These are phyloP conservation scores for Naematelia aurantialba DNA, from an alignment of 768 basidiomycete genomes.

Conservation along the genomic window DNA sequence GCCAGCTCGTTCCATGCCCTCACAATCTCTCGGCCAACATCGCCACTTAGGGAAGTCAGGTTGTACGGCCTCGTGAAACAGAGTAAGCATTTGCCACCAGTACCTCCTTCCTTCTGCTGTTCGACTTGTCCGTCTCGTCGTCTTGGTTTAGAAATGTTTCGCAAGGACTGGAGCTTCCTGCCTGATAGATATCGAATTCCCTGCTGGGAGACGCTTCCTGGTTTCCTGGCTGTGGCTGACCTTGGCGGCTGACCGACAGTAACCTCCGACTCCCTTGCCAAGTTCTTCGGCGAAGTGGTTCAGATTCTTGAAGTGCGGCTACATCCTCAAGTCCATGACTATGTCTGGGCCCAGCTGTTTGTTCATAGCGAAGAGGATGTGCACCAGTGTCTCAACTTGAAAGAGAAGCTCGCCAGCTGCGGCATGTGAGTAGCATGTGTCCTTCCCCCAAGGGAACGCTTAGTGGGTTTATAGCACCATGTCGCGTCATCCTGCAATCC, in stretches of 20 bases:
- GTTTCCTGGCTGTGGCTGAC: background rate
- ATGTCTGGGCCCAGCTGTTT: conserved; percentile 39
- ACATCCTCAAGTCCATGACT: conserved; percentile 14
- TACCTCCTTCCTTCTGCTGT: background rate
- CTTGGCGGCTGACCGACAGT: conserved; percentile 13
- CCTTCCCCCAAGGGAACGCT: background rate
- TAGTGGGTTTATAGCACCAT: conserved; percentile 4
- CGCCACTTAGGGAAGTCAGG: background rate
- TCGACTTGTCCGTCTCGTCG: too few species aligned
- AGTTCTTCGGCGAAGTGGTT: conserved; percentile 27
- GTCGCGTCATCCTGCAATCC: conserved; percentile 9
- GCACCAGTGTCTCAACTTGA: conserved; percentile 16
- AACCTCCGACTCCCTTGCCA: conserved; percentile 18
- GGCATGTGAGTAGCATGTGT: conserved; percentile 20
- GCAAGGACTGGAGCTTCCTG: too few species aligned
- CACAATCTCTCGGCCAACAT: background rate
- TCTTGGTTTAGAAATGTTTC: too few species aligned
- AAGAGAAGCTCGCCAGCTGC: conserved; percentile 11
- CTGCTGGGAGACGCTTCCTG: too few species aligned
- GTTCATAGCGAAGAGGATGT: conserved; percentile 25
- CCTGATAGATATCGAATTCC: too few species aligned
- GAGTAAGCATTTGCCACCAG: conserved; percentile 1
- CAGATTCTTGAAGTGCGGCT: conserved; percentile 25
- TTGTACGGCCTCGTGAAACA: conserved; percentile 7
- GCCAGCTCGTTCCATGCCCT: background rate